phyloP scores from a whole-genome alignment of 1,284 basidiomycete species.

The Apiotrichum veenhuisii region DNA sequence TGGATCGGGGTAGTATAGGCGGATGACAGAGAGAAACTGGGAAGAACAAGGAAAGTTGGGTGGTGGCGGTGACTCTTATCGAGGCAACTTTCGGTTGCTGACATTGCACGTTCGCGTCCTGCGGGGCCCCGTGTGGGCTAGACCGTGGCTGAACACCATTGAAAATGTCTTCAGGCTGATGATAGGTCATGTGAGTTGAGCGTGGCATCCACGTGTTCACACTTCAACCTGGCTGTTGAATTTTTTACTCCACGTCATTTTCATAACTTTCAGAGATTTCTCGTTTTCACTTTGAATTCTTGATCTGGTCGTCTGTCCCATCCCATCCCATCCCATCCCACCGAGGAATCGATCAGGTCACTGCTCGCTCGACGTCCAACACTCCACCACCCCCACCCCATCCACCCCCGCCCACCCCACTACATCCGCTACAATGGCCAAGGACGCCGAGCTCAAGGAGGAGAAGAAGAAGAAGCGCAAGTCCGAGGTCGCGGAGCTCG shows the following conservation, averaged over 20 bases:
- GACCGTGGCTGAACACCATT: too few species aligned
- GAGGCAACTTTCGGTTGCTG: too few species aligned
- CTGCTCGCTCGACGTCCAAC: neutral
- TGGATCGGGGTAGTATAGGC: neutral
- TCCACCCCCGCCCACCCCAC: conserved; percentile 8
- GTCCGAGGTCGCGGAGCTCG: conserved; percentile 44
- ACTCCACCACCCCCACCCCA: neutral
- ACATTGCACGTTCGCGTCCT: too few species aligned
- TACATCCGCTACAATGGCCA: conserved; percentile 39
- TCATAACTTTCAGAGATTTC: conserved; percentile 8
- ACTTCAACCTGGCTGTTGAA: neutral
- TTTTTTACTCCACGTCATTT: neutral
- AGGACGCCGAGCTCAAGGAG: conserved; percentile 46
- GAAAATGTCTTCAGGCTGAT: conserved; percentile 3
- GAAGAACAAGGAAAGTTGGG: neutral
- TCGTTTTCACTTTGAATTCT: neutral
- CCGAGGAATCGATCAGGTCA: neutral
- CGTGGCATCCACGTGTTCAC: neutral
- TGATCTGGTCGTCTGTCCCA: too few species aligned
- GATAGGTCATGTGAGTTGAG: neutral
- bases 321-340: too few species aligned
- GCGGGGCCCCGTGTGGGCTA: too few species aligned
- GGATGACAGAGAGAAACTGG: neutral
- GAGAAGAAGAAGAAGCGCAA: conserved; percentile 53
- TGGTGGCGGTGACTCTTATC: too few species aligned